Evolutionary conservation across 2,329 filamentous ascomycete genomes (phyloP).

Genomic region (Aspergillus sp.): DNA sequence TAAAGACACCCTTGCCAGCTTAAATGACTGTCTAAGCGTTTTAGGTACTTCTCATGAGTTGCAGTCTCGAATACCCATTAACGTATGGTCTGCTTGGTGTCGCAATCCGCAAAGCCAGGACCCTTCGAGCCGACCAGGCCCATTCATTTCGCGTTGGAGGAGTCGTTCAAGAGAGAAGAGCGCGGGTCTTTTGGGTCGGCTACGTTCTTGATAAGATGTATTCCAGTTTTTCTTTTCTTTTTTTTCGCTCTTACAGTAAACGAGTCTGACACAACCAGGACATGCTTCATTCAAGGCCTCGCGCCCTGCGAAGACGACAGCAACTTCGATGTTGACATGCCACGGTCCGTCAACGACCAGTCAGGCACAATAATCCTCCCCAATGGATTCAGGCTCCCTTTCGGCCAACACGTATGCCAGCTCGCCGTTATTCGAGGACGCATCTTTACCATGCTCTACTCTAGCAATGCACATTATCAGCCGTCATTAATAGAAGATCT

Average conservation of each 20-base stretch:
- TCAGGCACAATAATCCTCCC: not conserved
- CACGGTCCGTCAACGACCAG: not conserved
- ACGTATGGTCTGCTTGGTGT: not conserved
- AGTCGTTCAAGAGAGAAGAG: not conserved
- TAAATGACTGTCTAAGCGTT: not conserved
- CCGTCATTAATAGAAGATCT: not conserved
- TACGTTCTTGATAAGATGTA: not conserved
- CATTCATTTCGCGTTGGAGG: not conserved
- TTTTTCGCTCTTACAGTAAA: not conserved
- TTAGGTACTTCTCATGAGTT: not conserved
- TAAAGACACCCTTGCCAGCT: not conserved
- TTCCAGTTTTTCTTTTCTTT: not conserved
- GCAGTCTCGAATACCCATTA: not conserved
- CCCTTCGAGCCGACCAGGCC: not conserved
- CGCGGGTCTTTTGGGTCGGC: not conserved
- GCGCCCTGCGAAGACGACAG: not conserved
- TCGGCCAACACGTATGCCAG: not conserved
- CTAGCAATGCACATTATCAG: not conserved
- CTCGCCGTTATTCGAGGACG: not conserved
- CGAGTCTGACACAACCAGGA: not conserved
- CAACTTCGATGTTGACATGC: not conserved
- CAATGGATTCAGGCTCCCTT: not conserved
- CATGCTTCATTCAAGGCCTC: not conserved
- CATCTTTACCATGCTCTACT: not conserved
- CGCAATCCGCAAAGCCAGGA: not conserved